These are phyloP conservation scores for Colletotrichum sp. DNA, from an alignment of 2,329 filamentous ascomycete species.

Conservation along the genomic window DNA sequence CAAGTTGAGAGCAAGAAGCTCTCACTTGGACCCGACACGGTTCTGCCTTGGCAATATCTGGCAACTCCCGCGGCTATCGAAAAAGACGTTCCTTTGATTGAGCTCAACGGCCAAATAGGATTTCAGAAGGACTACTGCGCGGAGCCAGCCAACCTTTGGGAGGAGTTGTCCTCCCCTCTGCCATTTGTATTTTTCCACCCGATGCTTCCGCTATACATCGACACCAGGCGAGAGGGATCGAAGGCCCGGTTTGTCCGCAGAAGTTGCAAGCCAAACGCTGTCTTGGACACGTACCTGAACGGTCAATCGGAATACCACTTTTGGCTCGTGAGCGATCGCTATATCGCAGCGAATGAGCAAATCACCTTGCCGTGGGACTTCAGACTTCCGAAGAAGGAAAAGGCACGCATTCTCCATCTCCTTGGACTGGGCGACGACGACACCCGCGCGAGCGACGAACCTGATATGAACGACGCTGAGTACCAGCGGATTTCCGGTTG, in stretches of 20 bases:
- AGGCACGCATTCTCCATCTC: conserved; percentile 59
- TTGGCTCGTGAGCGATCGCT: conserved; percentile 84
- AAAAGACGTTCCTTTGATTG: conserved; percentile 63
- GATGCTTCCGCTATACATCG: conserved; percentile 87
- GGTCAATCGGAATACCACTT: conserved; percentile 84
- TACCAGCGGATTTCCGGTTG: conserved; percentile 66
- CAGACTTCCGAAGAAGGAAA: conserved; percentile 60
- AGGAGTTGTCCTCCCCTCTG: conserved; percentile 66
- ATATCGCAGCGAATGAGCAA: conserved; percentile 70
- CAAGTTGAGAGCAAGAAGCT: conserved; percentile 59
- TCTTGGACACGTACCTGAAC: conserved; percentile 84
- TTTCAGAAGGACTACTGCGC: conserved; percentile 76
- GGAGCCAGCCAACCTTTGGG: conserved; percentile 70
- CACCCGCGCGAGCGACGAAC: conserved; percentile 49
- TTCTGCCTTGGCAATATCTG: conserved; percentile 75
- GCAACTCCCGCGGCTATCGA: conserved; percentile 55
- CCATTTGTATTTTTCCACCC: conserved; percentile 91
- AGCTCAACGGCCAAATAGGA: conserved; percentile 81
- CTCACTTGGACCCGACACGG: conserved; percentile 49
- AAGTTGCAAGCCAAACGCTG: conserved; percentile 91
- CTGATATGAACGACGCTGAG: conserved; percentile 63
- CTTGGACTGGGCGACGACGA: conserved; percentile 70
- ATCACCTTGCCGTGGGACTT: conserved; percentile 74
- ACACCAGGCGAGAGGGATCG: conserved; percentile 87
- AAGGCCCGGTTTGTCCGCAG: conserved; percentile 86